Evolutionary conservation across 179 eudicot genomes (phyloP).

Genomic region (Beta corolliflora): DNA sequence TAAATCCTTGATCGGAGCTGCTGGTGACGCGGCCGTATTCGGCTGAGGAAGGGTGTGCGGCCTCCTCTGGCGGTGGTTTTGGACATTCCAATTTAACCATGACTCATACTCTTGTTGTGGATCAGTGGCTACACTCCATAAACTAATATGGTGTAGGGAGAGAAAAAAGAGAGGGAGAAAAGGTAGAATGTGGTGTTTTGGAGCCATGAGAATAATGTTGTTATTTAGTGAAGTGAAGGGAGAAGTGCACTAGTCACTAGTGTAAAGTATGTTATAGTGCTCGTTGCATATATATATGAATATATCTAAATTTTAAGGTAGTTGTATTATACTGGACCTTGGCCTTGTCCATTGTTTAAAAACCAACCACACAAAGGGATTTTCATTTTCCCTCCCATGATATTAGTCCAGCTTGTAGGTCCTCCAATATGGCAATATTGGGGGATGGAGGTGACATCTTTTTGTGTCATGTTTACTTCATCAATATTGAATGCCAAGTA

Average conservation of each 20-base stretch:
- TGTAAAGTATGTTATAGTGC: neutral
- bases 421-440: neutral
- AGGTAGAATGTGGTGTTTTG: neutral
- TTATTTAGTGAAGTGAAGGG: neutral
- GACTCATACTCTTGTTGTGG: slow-evolving; percentile 25
- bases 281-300: neutral
- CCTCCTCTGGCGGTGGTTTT: slow-evolving; percentile 19
- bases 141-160: slow-evolving; percentile 7
- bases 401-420: neutral
- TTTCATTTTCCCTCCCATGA: neutral
- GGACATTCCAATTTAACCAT: slow-evolving; percentile 34
- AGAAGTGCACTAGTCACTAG: neutral
- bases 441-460: neutral
- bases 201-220: neutral
- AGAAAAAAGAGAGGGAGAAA: slow-evolving; percentile 14
- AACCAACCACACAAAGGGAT: neutral
- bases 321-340: neutral
- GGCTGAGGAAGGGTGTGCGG: neutral
- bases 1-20: neutral
- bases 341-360: neutral
- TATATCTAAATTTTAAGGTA: neutral
- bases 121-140: slow-evolving; percentile 8
- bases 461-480: neutral
- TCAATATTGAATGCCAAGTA: neutral
- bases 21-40: neutral